Evolutionary conservation across 2,329 filamentous ascomycete genomes (phyloP), one percentile per base, ranked within the genome.

Genomic region (Alternaria gansuensis): DNA sequence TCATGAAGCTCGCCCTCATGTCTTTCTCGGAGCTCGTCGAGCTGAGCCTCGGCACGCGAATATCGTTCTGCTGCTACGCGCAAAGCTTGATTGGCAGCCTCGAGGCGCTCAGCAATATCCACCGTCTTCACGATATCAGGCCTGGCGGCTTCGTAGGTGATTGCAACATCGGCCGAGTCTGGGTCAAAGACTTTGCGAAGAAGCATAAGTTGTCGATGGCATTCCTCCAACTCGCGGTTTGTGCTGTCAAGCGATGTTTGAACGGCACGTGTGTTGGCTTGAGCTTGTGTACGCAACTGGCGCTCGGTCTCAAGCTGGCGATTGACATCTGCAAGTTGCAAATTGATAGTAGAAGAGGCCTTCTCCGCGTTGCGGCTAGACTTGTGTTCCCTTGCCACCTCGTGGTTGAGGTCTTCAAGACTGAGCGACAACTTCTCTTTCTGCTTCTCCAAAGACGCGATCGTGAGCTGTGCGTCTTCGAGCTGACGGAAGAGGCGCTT

Each of bases 361-460:
- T 97, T 96, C 78, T 98, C 94, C 4, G 93, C 94, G 74, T 91
- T 95, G 59, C 94, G 88, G 72, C 89, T 95, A 21, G 88, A 88
- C 80, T 97, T 96, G 72, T 93, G 92, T 78, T 97, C 94, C 29
- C 93, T 86, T 49, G 91, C 90, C 53, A 97, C 85, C 77, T 98
- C 93, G 69, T 98, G 94, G 67, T 92, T 96, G 34, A 97, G 82
- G 75, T 99, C 94, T 75, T 99, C 94, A 8, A 98, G 79, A 70
- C 86, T 93, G 40, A 98, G 84, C 51, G 93, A 87, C 28, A 98
- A 83, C 78, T 97, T 97, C 78, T 98, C 94, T 51, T 95, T 90
- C 76, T 95, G 92, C 82, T 98, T 98, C 76, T 97, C 93, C 7
- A 97, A 80, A 1, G 91, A 90, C 0, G 90, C 90, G 64, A 96